phyloP scores from a whole-genome alignment of 108 stramenopile species.

The Discostella stelligeroides region DNA sequence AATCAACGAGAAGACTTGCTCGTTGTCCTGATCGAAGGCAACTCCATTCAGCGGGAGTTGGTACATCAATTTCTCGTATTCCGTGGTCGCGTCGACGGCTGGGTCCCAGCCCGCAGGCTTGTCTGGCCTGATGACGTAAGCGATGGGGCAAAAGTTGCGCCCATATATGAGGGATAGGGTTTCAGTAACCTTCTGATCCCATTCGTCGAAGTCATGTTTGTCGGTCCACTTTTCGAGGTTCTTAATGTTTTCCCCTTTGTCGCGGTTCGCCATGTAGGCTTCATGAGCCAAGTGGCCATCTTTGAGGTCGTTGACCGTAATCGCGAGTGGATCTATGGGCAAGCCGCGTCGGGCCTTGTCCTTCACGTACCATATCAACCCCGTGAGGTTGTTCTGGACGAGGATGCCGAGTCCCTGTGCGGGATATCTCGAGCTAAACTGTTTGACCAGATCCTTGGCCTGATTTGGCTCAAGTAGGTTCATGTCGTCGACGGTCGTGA shows the following conservation, averaged over 20 bases:
- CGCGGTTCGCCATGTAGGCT: not conserved
- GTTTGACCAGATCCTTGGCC: no score
- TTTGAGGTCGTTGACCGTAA: not conserved
- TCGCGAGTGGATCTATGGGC: not conserved
- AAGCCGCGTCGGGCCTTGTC: no score
- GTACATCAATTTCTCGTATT: constrained; percentile 12
- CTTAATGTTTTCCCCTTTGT: not conserved
- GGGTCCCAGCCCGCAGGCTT: constrained; percentile 31
- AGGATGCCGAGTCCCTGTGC: no score
- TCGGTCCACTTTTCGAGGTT: not conserved
- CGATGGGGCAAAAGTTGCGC: not conserved
- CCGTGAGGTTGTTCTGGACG: no score
- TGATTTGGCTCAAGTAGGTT: no score
- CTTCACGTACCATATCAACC: no score
- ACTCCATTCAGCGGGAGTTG: constrained; percentile 5
- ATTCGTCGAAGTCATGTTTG: not conserved
- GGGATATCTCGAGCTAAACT: no score
- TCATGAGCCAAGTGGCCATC: not conserved
- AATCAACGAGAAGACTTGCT: constrained; percentile 2
- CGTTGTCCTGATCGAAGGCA: constrained; percentile 10
- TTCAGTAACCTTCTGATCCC: constrained; percentile 14
- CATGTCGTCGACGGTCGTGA: no score
- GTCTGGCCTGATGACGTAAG: constrained; percentile 10
- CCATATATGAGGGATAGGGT: constrained; percentile 4
- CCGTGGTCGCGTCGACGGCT: not conserved